These are phyloP conservation scores for Kuraishia ogatae DNA, from an alignment of 805 yeast genomes.

Conservation along the genomic window DNA sequence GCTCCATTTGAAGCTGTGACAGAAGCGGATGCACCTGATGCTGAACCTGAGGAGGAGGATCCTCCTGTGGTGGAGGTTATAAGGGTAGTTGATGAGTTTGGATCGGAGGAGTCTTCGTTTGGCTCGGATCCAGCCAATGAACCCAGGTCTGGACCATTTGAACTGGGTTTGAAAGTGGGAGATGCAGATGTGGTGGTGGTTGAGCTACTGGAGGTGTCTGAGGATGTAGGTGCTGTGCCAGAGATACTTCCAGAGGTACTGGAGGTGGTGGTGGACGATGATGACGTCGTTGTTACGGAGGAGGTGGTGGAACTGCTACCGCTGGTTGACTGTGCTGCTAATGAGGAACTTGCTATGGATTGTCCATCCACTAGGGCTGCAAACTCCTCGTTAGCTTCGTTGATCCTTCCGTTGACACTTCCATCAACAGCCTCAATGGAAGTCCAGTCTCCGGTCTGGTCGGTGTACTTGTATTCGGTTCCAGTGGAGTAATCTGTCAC, in stretches of 20 bases:
- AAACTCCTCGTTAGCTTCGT: slow-evolving; percentile 35
- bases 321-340: neutral
- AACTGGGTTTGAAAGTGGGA: neutral
- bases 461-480: slow-evolving; percentile 43
- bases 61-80: neutral
- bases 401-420: slow-evolving; percentile 49
- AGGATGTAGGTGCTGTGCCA: neutral
- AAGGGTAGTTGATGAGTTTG: neutral
- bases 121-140: neutral
- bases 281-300: neutral
- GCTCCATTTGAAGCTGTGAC: neutral
- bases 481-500: slow-evolving; percentile 72
- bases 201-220: neutral
- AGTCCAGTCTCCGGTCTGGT: slow-evolving; percentile 46
- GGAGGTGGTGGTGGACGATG: neutral
- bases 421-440: slow-evolving; percentile 54
- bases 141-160: neutral
- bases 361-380: slow-evolving; percentile 24
- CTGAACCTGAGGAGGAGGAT: slow-evolving; percentile 1
- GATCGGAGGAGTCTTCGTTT: neutral
- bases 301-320: neutral
- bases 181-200: neutral
- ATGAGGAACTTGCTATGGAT: neutral
- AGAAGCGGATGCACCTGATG: slow-evolving; percentile 6
- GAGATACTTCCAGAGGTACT: neutral